Conservation (phyloP, 495 filamentous ascomycete species). For the Talaromyces ruber region DNA sequence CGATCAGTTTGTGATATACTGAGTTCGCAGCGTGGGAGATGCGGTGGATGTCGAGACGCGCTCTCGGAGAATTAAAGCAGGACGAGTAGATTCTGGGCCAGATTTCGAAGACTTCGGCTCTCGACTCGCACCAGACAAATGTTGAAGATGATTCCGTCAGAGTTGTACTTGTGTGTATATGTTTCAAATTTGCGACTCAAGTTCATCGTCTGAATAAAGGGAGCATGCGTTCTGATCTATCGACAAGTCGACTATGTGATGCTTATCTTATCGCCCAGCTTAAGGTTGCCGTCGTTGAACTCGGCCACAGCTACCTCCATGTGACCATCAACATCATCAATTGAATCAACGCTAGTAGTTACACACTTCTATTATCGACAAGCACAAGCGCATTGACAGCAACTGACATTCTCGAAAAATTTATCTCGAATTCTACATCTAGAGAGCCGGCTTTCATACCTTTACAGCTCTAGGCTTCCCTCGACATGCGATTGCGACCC, state of each 20-base stretch:
- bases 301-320: not conserved
- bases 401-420: not conserved
- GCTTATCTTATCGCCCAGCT: constrained; percentile 3
- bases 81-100: not conserved
- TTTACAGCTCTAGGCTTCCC: not conserved
- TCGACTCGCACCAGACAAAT: not conserved
- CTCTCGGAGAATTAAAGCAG: not conserved
- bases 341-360: not conserved
- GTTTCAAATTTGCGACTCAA: not conserved
- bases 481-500: not conserved
- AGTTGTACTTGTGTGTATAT: not conserved
- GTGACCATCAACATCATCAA: not conserved
- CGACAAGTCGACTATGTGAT: not conserved
- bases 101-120: not conserved
- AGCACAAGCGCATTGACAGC: not conserved
- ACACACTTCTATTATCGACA: not conserved
- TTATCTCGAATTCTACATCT: not conserved
- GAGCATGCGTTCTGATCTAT: not conserved
- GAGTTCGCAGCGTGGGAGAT: not conserved
- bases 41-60: not conserved
- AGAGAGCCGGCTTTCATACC: too few relatives aligned
- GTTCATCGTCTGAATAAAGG: not conserved
- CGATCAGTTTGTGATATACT: not conserved
- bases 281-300: not conserved
- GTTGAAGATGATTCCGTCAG: not conserved